Base-by-base conservation (phyloP, 2,329 filamentous ascomycete genomes). In the Trichoderma aggressivum region DNA sequence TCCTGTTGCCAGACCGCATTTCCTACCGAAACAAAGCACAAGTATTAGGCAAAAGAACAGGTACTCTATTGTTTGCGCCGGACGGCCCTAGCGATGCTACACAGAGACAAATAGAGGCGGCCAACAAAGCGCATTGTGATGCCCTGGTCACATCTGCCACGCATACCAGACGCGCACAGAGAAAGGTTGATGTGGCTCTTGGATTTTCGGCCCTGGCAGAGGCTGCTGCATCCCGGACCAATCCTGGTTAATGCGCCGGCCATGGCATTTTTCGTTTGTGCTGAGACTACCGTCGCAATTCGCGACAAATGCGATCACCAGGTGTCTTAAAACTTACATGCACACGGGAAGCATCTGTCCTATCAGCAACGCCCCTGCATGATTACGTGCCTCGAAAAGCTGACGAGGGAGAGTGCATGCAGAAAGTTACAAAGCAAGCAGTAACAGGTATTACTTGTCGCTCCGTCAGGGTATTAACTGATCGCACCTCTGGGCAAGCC, bases 301-400 rank as follows among this genome's bases (percentile, higher is more conserved):
- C 18, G 61, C 69, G 69, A 71, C 69, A 55, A 62, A 61, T 61
- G 67, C 58, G 30, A 59, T 63, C 43, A n/a, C 36, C 56, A 11
- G 14, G 18, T 62, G 67, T 70, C 67, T 70, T 62, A 50, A 61
- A 47, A 59, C 39, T 26, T 68, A 24, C 21, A 53, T 53, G 47
- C 47, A 24, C 47, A 63, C 43, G 43, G 58, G 58, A 70, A 70
- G 58, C 65, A 68, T 68, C 65, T 56, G 53, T 32, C 47, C 59
- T 43, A 70, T 56, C 67, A 55, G 59, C 47, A 28, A 14, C 30
- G 39, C 67, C 67, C 67, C 67, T 70, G 67, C 67, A 70, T 63
- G 47, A 63, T 70, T 62, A 53, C 55, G 56, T 36, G 56, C 65
- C 12, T 60, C 14, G n/a, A 59, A 67, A 36, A 60, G 65, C 65